Evolutionary conservation across 495 filamentous ascomycete genomes (phyloP), one percentile per base, ranked within the genome.

Genomic region (Podospora comata): DNA sequence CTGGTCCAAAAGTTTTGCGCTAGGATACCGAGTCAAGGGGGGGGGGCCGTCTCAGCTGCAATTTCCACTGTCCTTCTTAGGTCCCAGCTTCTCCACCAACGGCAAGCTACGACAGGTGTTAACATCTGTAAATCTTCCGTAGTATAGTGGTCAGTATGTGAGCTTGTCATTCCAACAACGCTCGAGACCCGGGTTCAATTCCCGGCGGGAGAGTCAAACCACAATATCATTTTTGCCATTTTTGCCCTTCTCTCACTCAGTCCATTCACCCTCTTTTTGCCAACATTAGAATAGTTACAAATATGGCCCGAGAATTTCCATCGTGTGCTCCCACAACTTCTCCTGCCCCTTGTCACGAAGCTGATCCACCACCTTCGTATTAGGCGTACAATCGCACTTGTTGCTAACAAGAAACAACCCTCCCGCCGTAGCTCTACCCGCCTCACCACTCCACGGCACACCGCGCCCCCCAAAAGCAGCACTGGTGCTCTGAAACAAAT

Each of bases 401-500:
- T 32, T 32, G 30, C 7, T 32, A 7, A 32, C 30, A 32, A 32
- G 30, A 32, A 32, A 7, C 30, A 32, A 32, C 7, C 30, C 30
- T 5, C 4, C 30, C 30, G 4, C 30, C 1, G 30, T 5, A 4
- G 30, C 7, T 32, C 30, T 32, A 5, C 68, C 77, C 44, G 61
- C 59, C 58, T 75, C 66, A 59, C 74, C 71, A 63, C 67, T 67
- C 68, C 71, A 75, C 23, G 67, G 65, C 15, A 73, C 61, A 0
- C 76, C 77, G 4, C 70, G 69, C 6, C 77, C 77, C 9, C 77
- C 77, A 72, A 71, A 79, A 20, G 66, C 70, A 44, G 72, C 75
- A 48, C 77, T 79, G 9, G 75, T 77, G 20, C 72, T 56, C 65
- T 76, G 65, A 69, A 74, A 79, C 65, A 79, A 61, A 62, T 76